Evolutionary conservation across 2,329 filamentous ascomycete genomes (phyloP).

Genomic region (Graphiopsis chlorocephala): DNA sequence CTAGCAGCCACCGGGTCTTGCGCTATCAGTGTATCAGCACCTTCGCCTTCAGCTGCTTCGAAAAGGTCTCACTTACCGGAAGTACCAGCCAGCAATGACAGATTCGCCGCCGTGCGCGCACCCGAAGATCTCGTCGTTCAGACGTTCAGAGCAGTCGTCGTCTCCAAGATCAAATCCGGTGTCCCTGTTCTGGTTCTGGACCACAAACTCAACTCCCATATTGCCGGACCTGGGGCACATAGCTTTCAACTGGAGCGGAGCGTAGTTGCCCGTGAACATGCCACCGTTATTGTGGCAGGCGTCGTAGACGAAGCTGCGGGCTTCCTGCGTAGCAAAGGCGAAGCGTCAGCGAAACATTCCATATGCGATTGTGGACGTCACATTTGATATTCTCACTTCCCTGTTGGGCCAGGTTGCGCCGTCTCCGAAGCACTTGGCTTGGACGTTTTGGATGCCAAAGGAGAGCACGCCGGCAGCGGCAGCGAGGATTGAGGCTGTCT

Average conservation of each 20-base stretch:
- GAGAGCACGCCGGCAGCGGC: neutral
- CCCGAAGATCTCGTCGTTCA: conserved; percentile 18
- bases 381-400: neutral
- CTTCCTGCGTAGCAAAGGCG: neutral
- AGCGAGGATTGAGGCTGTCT: neutral
- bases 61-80: neutral
- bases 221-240: conserved; percentile 19
- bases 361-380: neutral
- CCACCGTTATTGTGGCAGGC: conserved; percentile 19
- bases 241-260: conserved; percentile 18
- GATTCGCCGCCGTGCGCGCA: conserved; percentile 15
- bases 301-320: conserved; percentile 14
- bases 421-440: conserved; percentile 15
- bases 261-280: conserved; percentile 21
- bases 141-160: conserved; percentile 19
- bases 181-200: conserved; percentile 19
- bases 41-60: neutral
- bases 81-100: conserved; percentile 13
- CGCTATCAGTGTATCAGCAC: neutral
- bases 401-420: conserved; percentile 16
- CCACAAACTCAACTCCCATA: conserved; percentile 17
- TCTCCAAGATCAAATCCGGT: conserved; percentile 18
- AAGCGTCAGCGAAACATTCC: neutral
- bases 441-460: neutral
- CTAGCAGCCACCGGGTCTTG: neutral